Evolutionary conservation across 495 filamentous ascomycete genomes (phyloP).

Genomic region (Penicillium egyptiacum): DNA sequence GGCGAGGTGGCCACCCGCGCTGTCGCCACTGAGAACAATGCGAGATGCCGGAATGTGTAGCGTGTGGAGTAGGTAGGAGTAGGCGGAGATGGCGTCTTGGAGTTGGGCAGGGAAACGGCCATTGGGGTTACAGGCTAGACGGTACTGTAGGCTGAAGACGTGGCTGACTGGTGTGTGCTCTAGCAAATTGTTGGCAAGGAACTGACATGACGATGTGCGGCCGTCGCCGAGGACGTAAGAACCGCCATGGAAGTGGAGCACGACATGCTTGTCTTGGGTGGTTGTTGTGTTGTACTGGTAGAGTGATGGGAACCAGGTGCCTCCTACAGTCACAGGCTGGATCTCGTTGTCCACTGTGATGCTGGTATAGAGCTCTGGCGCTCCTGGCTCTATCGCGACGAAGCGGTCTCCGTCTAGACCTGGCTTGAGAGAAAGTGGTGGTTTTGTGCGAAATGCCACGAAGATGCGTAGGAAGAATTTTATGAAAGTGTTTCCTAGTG

Average conservation of each 20-base stretch:
- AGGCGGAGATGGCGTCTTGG: slow-evolving; percentile 47
- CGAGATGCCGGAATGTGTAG: slow-evolving; percentile 28
- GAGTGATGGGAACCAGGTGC: slow-evolving; percentile 36
- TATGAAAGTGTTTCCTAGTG: slow-evolving; percentile 15
- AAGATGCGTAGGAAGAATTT: slow-evolving; percentile 16
- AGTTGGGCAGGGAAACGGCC: slow-evolving; percentile 44
- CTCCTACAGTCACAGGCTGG: slow-evolving; percentile 30
- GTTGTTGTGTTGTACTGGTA: slow-evolving; percentile 11
- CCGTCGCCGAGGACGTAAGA: slow-evolving; percentile 41
- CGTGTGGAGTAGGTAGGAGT: slow-evolving; percentile 35
- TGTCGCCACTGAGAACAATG: slow-evolving; percentile 47
- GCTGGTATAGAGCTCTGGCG: slow-evolving; percentile 23
- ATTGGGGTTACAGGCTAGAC: slow-evolving; percentile 33
- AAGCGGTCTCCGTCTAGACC: slow-evolving; percentile 21
- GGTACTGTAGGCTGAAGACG: slow-evolving; percentile 39
- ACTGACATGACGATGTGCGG: slow-evolving; percentile 19
- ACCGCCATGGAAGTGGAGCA: slow-evolving; percentile 55
- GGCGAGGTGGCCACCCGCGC: slow-evolving; percentile 43
- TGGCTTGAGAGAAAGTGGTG: slow-evolving; percentile 14
- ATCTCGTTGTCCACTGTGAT: slow-evolving; percentile 23
- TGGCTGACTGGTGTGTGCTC: slow-evolving; percentile 24
- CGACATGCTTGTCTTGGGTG: slow-evolving; percentile 20
- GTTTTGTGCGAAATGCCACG: slow-evolving; percentile 6
- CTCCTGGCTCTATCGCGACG: slow-evolving; percentile 15
- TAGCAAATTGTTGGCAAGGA: slow-evolving; percentile 26